Evolutionary conservation across 805 yeast species (phyloP).

Genomic region (Candida saitoana): DNA sequence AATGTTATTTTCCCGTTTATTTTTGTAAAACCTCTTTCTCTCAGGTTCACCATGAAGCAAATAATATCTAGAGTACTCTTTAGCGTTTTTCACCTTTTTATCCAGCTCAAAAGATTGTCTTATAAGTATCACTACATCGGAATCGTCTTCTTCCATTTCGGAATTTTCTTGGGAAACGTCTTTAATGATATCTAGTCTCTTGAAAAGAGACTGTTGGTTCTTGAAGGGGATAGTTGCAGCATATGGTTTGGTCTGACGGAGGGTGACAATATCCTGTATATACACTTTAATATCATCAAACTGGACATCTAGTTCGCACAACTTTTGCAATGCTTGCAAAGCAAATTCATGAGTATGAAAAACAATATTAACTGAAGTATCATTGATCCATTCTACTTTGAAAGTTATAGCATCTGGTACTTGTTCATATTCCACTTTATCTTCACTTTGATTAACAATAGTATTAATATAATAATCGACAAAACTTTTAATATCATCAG

Average conservation of each 20-base stretch:
- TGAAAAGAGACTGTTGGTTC: conserved; percentile 26
- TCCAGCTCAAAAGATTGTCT: conserved; percentile 55
- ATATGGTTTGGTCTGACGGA: conserved; percentile 40
- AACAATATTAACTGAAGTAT: conserved; percentile 51
- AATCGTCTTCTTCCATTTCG: conserved; percentile 37
- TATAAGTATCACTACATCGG: conserved; percentile 33
- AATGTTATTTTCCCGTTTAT: conserved; percentile 5
- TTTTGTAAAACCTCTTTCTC: conserved; percentile 24
- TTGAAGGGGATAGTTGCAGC: conserved; percentile 31
- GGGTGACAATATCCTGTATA: conserved; percentile 26
- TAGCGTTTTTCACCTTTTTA: conserved; percentile 53
- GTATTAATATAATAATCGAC: conserved; percentile 46
- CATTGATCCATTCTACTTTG: conserved; percentile 65
- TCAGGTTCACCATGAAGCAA: conserved; percentile 70
- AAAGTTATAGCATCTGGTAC: conserved; percentile 33
- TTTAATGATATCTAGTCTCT: conserved; percentile 19
- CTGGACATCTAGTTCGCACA: conserved; percentile 11
- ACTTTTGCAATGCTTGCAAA: conserved; percentile 28
- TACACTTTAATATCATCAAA: conserved; percentile 13
- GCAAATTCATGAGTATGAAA: conserved; percentile 45
- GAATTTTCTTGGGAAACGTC: conserved; percentile 7
- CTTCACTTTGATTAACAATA: conserved; percentile 13
- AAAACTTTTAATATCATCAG: conserved; percentile 54
- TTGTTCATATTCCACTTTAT: conserved; percentile 16
- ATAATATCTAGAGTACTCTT: conserved; percentile 59